These are phyloP conservation scores for Amaranthus tricolor DNA, from an alignment of 179 eudicot species.

Conservation along the genomic window DNA sequence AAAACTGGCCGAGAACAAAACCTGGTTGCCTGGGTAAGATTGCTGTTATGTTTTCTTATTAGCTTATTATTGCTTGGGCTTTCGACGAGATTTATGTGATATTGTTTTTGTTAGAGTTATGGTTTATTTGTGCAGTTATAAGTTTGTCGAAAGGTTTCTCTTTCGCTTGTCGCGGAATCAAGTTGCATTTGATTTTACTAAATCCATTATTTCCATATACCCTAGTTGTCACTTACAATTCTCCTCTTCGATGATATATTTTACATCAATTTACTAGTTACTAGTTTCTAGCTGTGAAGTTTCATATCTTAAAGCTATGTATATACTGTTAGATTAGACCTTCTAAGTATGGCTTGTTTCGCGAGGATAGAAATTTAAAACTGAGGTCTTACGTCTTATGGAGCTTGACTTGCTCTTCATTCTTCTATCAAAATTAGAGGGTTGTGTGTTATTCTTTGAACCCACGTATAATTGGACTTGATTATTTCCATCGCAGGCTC, in stretches of 20 bases:
- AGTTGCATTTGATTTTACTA: constrained; percentile 1
- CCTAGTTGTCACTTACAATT: neutral
- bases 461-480: neutral
- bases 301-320: neutral
- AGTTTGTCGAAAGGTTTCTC: neutral
- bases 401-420: neutral
- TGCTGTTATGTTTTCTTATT: constrained; percentile 1
- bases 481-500: neutral
- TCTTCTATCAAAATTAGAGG: neutral
- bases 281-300: neutral
- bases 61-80: constrained; percentile 11
- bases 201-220: neutral
- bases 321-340: neutral
- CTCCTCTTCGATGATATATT: neutral
- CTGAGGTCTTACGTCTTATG: neutral
- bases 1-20: constrained; percentile 43
- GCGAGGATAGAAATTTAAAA: neutral
- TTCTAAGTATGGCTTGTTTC: neutral
- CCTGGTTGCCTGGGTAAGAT: constrained; percentile 63
- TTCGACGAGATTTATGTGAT: constrained; percentile 5
- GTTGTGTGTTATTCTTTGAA: neutral
- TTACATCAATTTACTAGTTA: neutral
- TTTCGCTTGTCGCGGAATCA: neutral
- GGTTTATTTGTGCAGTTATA: neutral
- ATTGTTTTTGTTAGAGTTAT: constrained; percentile 6